Conservation (phyloP, 148 eudicot genomes). For the Drosera capensis region DNA sequence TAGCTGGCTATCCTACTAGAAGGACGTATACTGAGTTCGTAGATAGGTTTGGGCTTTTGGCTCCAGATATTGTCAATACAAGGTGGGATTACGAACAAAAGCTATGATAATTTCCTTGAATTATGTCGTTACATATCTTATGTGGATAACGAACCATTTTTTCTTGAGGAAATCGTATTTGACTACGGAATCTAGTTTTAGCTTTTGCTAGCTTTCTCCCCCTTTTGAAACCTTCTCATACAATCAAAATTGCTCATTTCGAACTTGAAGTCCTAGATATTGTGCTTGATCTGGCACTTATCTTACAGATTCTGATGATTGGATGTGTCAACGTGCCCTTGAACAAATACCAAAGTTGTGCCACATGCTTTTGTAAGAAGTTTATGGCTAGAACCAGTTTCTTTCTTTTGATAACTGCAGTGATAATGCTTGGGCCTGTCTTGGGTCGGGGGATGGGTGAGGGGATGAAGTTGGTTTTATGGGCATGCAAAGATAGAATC, state of each 20-base stretch:
- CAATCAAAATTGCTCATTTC: neutral
- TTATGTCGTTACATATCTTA: no score
- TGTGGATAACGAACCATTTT: neutral
- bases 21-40: constrained; percentile 79
- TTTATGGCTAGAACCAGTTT: neutral
- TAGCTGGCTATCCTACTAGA: constrained; percentile 96
- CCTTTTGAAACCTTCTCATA: constrained; percentile 1
- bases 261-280: no score
- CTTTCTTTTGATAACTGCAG: neutral
- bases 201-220: neutral
- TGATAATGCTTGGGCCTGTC: no score
- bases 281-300: neutral
- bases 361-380: neutral
- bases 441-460: no score
- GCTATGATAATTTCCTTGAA: neutral
- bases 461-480: no score
- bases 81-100: constrained; percentile 20
- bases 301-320: neutral
- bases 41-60: constrained; percentile 83
- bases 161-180: neutral
- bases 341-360: no score
- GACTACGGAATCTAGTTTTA: neutral
- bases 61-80: constrained; percentile 53
- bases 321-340: no score
- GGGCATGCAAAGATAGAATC: no score